These are phyloP conservation scores for Aspergillus bridgeri DNA, from an alignment of 495 filamentous ascomycete genomes.

Conservation along the genomic window DNA sequence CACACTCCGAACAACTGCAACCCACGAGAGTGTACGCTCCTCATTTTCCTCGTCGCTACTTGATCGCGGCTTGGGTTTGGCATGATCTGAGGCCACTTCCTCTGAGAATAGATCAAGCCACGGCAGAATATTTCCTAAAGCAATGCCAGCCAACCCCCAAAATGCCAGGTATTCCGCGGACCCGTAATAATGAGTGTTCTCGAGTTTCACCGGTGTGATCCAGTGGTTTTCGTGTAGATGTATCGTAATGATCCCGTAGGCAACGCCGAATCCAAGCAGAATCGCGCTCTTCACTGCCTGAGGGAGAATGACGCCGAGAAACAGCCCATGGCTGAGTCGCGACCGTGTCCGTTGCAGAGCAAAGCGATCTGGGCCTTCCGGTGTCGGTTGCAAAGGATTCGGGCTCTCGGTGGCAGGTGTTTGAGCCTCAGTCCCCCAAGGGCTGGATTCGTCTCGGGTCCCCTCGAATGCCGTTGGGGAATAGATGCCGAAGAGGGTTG, in stretches of 20 bases:
- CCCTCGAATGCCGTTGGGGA: slow-evolving; percentile 58
- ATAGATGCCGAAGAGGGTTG: slow-evolving; percentile 90
- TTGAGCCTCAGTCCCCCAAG: slow-evolving; percentile 72
- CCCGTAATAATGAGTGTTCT: slow-evolving; percentile 53
- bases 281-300: slow-evolving; percentile 54
- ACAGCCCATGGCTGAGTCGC: slow-evolving; percentile 39
- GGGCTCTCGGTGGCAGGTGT: slow-evolving; percentile 45
- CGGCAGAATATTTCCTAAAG: slow-evolving; percentile 73
- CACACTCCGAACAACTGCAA: slow-evolving; percentile 76
- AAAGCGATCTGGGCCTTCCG: slow-evolving; percentile 25
- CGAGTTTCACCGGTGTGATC: slow-evolving; percentile 60
- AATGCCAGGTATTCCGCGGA: slow-evolving; percentile 68
- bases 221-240: slow-evolving; percentile 70
- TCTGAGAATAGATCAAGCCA: slow-evolving; percentile 74
- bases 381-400: slow-evolving; percentile 14
- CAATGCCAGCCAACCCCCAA: slow-evolving; percentile 79
- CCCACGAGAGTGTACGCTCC: slow-evolving; percentile 63
- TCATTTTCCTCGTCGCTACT: slow-evolving; percentile 25
- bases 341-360: slow-evolving; percentile 35
- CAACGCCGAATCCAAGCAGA: slow-evolving; percentile 77
- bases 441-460: slow-evolving; percentile 48
- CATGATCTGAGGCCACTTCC: slow-evolving; percentile 18
- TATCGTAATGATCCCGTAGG: slow-evolving; percentile 82
- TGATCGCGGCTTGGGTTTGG: slow-evolving; percentile 21
- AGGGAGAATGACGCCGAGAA: slow-evolving; percentile 44